A percentile compares a stretch with the other conserved stretches of the same genome.
Conservation (phyloP, 768 basidiomycete species). For the Tremella yokohamensis region DNA sequence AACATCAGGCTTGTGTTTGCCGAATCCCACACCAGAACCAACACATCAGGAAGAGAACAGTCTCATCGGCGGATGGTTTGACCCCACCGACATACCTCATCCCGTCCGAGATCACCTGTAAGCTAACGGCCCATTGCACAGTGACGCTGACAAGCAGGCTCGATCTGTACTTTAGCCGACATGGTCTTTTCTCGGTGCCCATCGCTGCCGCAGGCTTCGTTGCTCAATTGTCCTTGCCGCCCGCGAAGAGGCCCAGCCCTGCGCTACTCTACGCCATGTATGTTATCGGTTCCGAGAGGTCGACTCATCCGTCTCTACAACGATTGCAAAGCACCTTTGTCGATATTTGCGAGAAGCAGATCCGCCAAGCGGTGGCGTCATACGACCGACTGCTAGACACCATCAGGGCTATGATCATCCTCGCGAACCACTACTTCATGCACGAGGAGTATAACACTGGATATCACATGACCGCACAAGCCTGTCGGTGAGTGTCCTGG, state of each 20-base stretch:
- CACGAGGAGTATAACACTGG: slow-evolving; percentile 17
- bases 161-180: slow-evolving; percentile 23
- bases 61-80: slow-evolving; percentile 27
- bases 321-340: slow-evolving; percentile 23
- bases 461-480: slow-evolving; percentile 14
- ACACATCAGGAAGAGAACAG: not conserved
- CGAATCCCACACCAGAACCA: not conserved
- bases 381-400: slow-evolving; percentile 26
- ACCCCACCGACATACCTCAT: slow-evolving; percentile 27
- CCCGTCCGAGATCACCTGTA: slow-evolving; percentile 25
- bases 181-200: slow-evolving; percentile 10
- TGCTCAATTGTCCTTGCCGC: slow-evolving; percentile 22
- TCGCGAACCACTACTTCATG: slow-evolving; percentile 17
- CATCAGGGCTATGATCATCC: slow-evolving; percentile 18
- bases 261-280: slow-evolving; percentile 36
- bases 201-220: slow-evolving; percentile 14
- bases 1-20: not conserved
- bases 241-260: slow-evolving; percentile 29
- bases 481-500: slow-evolving; percentile 13
- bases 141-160: slow-evolving; percentile 11
- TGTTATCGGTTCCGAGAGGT: slow-evolving; percentile 16
- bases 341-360: slow-evolving; percentile 25
- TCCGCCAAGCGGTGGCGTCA: slow-evolving; percentile 14
- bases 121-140: not conserved
- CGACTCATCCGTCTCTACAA: slow-evolving; percentile 17